phyloP scores from a whole-genome alignment of 768 basidiomycete genomes.

The Tricholomella constricta region DNA sequence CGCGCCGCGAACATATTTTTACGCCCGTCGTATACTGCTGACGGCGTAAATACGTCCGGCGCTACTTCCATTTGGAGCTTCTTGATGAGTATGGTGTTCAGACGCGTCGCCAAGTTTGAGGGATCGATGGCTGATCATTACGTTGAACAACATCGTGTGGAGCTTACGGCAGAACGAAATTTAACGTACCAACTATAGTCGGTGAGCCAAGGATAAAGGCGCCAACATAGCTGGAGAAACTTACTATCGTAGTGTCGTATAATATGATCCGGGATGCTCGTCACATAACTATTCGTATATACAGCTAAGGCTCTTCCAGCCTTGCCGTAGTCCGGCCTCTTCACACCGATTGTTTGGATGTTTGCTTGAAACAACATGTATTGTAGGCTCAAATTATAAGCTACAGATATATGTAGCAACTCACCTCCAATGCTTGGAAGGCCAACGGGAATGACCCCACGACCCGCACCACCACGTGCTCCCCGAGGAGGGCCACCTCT shows the following conservation, averaged over 20 bases:
- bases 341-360: conserved; percentile 34
- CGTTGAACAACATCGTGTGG: neutral
- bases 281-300: conserved; percentile 21
- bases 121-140: conserved; percentile 12
- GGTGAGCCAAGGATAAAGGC: neutral
- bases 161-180: neutral
- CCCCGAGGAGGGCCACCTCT: conserved; percentile 20
- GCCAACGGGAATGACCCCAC: conserved; percentile 29
- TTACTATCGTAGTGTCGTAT: conserved; percentile 27
- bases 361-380: conserved; percentile 27
- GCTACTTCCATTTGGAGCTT: conserved; percentile 58
- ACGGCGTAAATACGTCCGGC: conserved; percentile 66
- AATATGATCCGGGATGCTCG: conserved; percentile 12
- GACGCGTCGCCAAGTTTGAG: conserved; percentile 50
- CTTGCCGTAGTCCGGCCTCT: conserved; percentile 34
- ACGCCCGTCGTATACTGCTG: conserved; percentile 74
- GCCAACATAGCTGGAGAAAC: neutral
- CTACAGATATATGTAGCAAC: conserved; percentile 12
- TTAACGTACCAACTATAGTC: conserved; percentile 17
- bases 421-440: conserved; percentile 34
- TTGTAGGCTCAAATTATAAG: conserved; percentile 2
- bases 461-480: conserved; percentile 29
- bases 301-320: conserved; percentile 29
- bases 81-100: conserved; percentile 70
- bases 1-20: conserved; percentile 38